Evolutionary conservation across 257 asterid species (phyloP), one percentile per base, ranked within the genome.

Genomic region (Pogostemon cablin): DNA sequence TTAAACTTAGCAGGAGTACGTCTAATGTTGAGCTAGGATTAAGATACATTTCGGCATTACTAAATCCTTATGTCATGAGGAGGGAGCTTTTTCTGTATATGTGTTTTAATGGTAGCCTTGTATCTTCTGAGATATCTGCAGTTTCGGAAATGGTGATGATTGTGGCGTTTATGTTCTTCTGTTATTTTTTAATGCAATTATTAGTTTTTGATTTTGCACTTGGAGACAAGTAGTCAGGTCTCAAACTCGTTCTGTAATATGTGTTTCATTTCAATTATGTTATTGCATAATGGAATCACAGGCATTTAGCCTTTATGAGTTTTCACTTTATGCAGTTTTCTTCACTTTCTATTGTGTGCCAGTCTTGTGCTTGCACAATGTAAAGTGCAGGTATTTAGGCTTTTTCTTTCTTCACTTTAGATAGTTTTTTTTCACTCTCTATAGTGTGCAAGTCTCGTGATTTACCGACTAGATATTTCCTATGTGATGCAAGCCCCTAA

Each of bases 171-270:
- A 12, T 39, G 42, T 52, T 17, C 38, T 4, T 48, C 58, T 38
- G 42, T 3, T 32, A 15, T 65, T 17, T 57, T 5, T 43, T 38
- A 65, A 34, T 47, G 52, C 67, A 10, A 49, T 37, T 71, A 49
- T 74, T 44, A 60, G 69, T 7, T 32, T 40, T 64, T 10, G 69
- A 39, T 20, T 40, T 32, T 76, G 40, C 42, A 52, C 63, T 41
- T 34, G 56, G 72, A 5, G 53, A 61, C 49, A 62, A 38, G 9
- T 15, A 35, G 12, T 8, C 37, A n/a, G 12, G 25, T 52, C 50
- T 46, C 48, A 37, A 53, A 63, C 10, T 20, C 53, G 34, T 25
- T 32, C 69, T 42, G 58, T 11, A 6, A 34, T 37, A 34, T 53
- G 17, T 48, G 15, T 52, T 47, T 52, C 62, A 55, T 7, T 72